These are phyloP conservation scores for Skeletonema menzelii DNA, from an alignment of 108 stramenopile species.

Conservation along the genomic window DNA sequence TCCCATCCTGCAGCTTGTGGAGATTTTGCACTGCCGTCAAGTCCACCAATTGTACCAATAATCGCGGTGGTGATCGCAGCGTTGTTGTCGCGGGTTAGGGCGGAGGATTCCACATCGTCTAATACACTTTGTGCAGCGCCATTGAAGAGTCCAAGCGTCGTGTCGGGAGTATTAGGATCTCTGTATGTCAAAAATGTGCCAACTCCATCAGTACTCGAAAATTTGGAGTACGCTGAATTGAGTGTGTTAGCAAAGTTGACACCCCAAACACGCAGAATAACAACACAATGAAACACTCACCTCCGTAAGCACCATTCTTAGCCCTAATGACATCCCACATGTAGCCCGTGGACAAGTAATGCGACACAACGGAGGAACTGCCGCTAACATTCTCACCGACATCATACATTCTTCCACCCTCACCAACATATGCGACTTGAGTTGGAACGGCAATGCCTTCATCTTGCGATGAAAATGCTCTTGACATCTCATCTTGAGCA, in stretches of 20 bases:
- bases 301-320: constrained; percentile 85
- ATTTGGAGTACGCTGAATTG: constrained; percentile 63
- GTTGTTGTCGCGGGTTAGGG: constrained; percentile 49
- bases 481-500: constrained; percentile 53
- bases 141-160: constrained; percentile 81
- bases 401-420: constrained; percentile 80
- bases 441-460: constrained; percentile 86
- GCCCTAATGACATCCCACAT: constrained; percentile 88
- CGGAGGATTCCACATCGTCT: constrained; percentile 28
- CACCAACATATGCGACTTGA: constrained; percentile 82
- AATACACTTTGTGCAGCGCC: constrained; percentile 57
- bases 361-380: constrained; percentile 58
- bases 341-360: constrained; percentile 75
- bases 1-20: constrained; percentile 67
- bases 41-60: constrained; percentile 81
- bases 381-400: constrained; percentile 71
- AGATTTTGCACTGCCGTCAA: constrained; percentile 78
- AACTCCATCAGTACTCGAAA: constrained; percentile 64
- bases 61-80: constrained; percentile 62
- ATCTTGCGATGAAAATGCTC: constrained; percentile 35
- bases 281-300: background rate
- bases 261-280: background rate
- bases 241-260: background rate
- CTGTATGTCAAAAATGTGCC: constrained; percentile 72
- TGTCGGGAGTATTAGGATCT: constrained; percentile 57